Evolutionary conservation across 1,139 yeast species (phyloP).

Genomic region (Hansenula sp.): DNA sequence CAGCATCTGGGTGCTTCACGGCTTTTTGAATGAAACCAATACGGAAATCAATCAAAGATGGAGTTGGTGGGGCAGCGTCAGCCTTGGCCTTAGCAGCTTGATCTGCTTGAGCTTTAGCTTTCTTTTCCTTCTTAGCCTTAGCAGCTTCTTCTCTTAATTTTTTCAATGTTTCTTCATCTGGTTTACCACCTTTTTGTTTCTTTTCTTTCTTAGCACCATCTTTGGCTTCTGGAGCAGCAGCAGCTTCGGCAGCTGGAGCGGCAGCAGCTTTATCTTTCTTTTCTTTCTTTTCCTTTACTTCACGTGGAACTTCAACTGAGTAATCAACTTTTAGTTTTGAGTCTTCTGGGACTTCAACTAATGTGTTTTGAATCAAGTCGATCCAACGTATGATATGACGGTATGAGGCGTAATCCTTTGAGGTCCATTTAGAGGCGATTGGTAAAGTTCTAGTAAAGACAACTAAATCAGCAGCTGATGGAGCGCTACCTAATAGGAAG

Average conservation of each 20-base stretch:
- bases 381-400: constrained; percentile 93
- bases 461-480: constrained; percentile 63
- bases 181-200: constrained; percentile 34
- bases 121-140: constrained; percentile 70
- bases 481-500: constrained; percentile 61
- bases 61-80: constrained; percentile 60
- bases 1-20: constrained; percentile 96
- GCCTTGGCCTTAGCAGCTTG: constrained; percentile 47
- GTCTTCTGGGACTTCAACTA: constrained; percentile 48
- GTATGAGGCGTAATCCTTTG: constrained; percentile 43
- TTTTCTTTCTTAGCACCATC: constrained; percentile 28
- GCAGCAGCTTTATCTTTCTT: constrained; percentile 26
- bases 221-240: constrained; percentile 21
- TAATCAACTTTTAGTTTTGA: constrained; percentile 52
- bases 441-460: constrained; percentile 66
- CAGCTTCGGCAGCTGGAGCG: constrained; percentile 25
- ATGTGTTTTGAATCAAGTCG: constrained; percentile 72
- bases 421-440: constrained; percentile 49
- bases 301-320: constrained; percentile 64
- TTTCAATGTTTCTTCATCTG: constrained; percentile 62
- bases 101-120: constrained; percentile 60
- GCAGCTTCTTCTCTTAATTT: constrained; percentile 65
- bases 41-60: constrained; percentile 85
- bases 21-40: constrained; percentile 98
- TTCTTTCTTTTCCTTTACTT: constrained; percentile 58